Evolutionary conservation across 257 asterid genomes (phyloP).

Genomic region (Fraxinus americana): DNA sequence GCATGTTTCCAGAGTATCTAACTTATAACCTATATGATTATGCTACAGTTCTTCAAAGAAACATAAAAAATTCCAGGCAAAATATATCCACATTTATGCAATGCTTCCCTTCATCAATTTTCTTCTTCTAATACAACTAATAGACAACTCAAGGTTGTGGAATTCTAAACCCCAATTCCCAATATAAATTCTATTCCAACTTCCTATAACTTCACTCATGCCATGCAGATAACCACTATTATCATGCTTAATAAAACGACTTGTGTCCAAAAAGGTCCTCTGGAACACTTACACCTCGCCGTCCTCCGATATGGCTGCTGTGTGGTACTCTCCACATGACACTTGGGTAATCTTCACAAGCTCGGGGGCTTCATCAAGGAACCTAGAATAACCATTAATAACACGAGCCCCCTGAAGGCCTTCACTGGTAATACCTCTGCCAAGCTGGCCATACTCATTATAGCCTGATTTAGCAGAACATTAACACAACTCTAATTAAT

Average conservation of each 20-base stretch:
- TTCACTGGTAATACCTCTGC: constrained; percentile 94
- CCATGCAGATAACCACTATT: constrained; percentile 39
- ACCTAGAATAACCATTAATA: constrained; percentile 78
- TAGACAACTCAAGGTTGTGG: constrained; percentile 1
- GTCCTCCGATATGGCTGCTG: constrained; percentile 82
- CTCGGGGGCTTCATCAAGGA: constrained; percentile 97
- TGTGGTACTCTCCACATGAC: constrained; percentile 96
- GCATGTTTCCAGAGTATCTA: background rate
- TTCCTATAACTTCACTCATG: constrained; percentile 30
- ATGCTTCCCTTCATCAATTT: background rate
- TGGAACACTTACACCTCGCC: constrained; percentile 97
- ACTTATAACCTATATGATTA: background rate
- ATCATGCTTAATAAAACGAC: constrained; percentile 45
- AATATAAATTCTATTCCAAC: constrained; percentile 22
- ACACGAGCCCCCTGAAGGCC: constrained; percentile 94
- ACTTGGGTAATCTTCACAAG: constrained; percentile 83
- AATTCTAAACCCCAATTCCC: background rate
- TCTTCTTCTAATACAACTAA: background rate
- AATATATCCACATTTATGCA: background rate
- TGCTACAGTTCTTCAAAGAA: background rate
- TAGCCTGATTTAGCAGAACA: constrained; percentile 86
- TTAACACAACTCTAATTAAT: constrained; percentile 56
- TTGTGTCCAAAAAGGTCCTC: constrained; percentile 45
- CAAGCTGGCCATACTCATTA: constrained; percentile 97
- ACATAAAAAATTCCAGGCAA: background rate